These are phyloP conservation scores for Plasmodium fragile DNA, from an alignment of 169 alveolate species.

Conservation along the genomic window DNA sequence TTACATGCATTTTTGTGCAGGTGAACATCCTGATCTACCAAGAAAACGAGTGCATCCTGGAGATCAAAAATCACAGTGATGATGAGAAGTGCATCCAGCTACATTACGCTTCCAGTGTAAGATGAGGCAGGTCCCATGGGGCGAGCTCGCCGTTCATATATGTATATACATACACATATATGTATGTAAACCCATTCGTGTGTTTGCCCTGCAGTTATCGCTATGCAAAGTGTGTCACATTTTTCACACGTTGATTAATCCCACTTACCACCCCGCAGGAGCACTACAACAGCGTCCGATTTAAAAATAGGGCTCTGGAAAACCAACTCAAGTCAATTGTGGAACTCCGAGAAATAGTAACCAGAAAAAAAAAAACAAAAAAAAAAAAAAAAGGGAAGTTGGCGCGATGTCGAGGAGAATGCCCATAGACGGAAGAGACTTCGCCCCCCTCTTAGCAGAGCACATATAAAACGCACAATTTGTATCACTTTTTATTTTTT, in stretches of 20 bases:
- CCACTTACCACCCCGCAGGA: constrained; percentile 2
- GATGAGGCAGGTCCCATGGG: not conserved
- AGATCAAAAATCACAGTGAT: constrained; percentile 52
- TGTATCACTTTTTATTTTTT: not conserved
- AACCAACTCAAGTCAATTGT: constrained; percentile 26
- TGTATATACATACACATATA: not conserved
- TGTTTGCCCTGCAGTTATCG: not conserved
- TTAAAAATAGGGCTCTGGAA: constrained; percentile 37
- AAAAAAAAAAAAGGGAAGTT: not conserved
- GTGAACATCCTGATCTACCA: constrained; percentile 61
- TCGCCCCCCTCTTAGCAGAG: not conserved
- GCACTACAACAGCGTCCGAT: constrained; percentile 56
- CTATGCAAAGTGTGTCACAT: not conserved
- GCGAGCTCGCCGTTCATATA: not conserved
- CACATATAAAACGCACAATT: not conserved
- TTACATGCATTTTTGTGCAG: not conserved
- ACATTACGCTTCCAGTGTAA: constrained; percentile 63
- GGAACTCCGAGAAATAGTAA: constrained; percentile 58
- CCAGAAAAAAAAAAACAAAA: not conserved
- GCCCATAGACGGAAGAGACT: not conserved
- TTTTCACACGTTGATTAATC: not conserved
- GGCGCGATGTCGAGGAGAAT: not conserved
- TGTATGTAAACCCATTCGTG: not conserved
- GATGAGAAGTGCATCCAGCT: constrained; percentile 59
- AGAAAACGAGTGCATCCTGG: constrained; percentile 58